Percentiles rank a stretch among this genome's conserved stretches.
Evolutionary conservation across 108 stramenopile species (phyloP).

Genomic region (Nitzschia putrida): DNA sequence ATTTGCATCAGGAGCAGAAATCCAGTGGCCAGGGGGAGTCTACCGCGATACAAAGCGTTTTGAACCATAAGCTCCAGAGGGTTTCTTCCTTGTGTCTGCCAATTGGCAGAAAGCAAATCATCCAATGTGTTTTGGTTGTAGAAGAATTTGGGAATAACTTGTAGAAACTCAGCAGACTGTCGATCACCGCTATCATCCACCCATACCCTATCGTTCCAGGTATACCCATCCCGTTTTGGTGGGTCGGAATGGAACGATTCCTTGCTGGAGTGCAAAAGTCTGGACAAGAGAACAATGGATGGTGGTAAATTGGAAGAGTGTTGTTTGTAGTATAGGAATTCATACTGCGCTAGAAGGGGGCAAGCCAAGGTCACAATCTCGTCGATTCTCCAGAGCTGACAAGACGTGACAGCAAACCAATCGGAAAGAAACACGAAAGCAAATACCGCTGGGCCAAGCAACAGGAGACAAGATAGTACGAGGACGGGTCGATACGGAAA

Average conservation of each 20-base stretch:
- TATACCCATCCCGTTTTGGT: neutral
- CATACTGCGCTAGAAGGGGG: neutral
- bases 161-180: neutral
- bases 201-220: neutral
- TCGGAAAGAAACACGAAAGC: neutral
- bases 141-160: conserved; percentile 10
- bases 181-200: neutral
- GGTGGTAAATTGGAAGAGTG: neutral
- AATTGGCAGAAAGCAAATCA: too few species aligned
- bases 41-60: neutral
- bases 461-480: too few species aligned
- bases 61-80: too few species aligned
- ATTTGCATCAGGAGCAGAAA: conserved; percentile 56
- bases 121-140: conserved; percentile 15
- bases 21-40: conserved; percentile 21
- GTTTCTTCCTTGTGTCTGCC: too few species aligned
- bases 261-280: neutral
- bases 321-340: neutral
- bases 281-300: neutral
- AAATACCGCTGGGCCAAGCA: neutral
- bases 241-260: neutral
- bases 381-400: neutral
- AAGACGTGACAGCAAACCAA: neutral
- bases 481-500: too few species aligned
- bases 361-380: neutral